phyloP scores from a whole-genome alignment of 139 green algal species.

The Micractinium sp. region DNA sequence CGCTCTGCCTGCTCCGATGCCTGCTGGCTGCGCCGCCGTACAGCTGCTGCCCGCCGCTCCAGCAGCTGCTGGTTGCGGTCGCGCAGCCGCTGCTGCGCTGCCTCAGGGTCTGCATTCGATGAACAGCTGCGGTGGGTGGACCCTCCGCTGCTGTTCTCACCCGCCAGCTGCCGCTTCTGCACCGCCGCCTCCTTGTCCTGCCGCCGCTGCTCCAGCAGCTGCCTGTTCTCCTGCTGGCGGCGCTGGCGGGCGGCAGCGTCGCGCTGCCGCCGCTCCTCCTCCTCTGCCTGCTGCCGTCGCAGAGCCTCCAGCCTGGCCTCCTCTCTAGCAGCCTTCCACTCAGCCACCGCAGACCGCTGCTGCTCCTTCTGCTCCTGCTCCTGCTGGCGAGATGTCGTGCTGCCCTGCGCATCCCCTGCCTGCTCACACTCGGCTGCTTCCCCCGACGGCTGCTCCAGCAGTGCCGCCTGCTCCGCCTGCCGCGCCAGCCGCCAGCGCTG shows the following conservation, averaged over 20 bases:
- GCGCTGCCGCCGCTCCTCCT: not conserved
- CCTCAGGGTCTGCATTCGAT: not conserved
- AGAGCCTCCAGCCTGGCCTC: not conserved
- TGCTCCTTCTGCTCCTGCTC: not conserved
- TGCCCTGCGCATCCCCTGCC: not conserved
- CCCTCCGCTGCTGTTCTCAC: not conserved
- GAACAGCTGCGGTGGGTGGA: not conserved
- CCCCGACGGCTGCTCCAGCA: slow-evolving; percentile 2
- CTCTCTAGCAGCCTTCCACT: not conserved
- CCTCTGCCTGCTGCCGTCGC: not conserved
- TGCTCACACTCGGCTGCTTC: not conserved
- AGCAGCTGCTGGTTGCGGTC: slow-evolving; percentile 34
- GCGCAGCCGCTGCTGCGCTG: not conserved
- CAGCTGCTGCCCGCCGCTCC: not conserved
- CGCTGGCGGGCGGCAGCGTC: not conserved
- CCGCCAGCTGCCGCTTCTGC: not conserved
- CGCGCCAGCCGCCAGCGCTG: slow-evolving; percentile 5
- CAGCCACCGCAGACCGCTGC: slow-evolving; percentile 4
- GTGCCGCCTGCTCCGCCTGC: not conserved
- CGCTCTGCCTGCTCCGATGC: not conserved
- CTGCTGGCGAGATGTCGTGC: not conserved
- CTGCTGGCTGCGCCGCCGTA: not conserved
- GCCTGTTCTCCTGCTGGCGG: slow-evolving; percentile 23
- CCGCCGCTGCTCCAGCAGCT: slow-evolving; percentile 5
- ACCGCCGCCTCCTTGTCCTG: not conserved